These are phyloP conservation scores for Hordeum marinum DNA, from an alignment of 176 grass and related monocot species.

Conservation along the genomic window DNA sequence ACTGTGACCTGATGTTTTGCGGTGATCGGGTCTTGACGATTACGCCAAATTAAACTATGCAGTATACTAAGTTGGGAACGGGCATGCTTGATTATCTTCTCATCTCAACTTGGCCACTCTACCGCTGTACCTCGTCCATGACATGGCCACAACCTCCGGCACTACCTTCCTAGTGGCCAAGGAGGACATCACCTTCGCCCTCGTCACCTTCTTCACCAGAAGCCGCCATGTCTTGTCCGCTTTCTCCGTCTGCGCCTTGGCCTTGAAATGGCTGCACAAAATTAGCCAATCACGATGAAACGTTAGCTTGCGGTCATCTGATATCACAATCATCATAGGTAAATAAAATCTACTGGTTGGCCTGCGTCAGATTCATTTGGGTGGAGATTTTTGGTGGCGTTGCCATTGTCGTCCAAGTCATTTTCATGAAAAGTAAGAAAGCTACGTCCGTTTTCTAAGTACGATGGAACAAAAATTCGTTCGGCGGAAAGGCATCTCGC, in stretches of 20 bases:
- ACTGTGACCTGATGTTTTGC: neutral
- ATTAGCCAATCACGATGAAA: neutral
- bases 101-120: slow-evolving; percentile 15
- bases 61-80: neutral
- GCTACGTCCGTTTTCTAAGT: neutral
- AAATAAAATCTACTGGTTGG: neutral
- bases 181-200: slow-evolving; percentile 37
- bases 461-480: neutral
- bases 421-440: slow-evolving; percentile 2
- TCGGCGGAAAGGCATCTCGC: neutral
- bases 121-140: slow-evolving; percentile 35
- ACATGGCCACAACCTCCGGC: slow-evolving; percentile 24
- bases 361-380: neutral
- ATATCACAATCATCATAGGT: neutral
- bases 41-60: neutral
- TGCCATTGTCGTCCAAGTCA: neutral
- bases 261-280: slow-evolving; percentile 45
- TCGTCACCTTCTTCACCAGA: slow-evolving; percentile 62
- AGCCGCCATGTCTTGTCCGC: slow-evolving; percentile 63
- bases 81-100: neutral
- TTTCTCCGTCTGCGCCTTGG: slow-evolving; percentile 44
- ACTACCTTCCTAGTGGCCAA: slow-evolving; percentile 31
- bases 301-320: neutral
- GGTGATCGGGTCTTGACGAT: neutral
- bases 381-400: neutral